These are phyloP conservation scores for Trypanosoma lewisi DNA, from an alignment of 208 protist genomes.

Conservation along the genomic window DNA sequence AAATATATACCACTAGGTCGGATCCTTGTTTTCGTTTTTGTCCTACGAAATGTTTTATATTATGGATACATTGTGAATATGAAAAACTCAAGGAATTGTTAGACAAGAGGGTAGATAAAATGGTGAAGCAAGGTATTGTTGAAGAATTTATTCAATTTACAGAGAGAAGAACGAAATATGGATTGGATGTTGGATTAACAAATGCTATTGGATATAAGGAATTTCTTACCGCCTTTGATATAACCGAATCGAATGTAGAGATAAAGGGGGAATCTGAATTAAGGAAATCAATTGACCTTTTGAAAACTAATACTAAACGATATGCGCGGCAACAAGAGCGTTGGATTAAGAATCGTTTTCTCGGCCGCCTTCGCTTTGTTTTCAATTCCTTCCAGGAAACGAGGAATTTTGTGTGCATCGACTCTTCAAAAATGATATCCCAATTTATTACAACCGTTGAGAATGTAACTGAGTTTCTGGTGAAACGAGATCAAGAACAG, in stretches of 20 bases:
- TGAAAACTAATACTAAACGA: slow-evolving; percentile 71
- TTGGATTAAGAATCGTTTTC: slow-evolving; percentile 80
- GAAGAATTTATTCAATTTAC: slow-evolving; percentile 51
- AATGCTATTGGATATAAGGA: slow-evolving; percentile 85
- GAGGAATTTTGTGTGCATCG: slow-evolving; percentile 38
- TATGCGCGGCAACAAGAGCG: slow-evolving; percentile 79
- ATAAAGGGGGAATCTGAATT: slow-evolving; percentile 21
- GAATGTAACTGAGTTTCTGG: slow-evolving; percentile 9
- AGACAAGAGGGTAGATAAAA: slow-evolving; percentile 70
- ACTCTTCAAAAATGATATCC: slow-evolving; percentile 14
- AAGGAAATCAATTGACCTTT: slow-evolving; percentile 36
- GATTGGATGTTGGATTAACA: slow-evolving; percentile 52
- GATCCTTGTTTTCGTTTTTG: slow-evolving; percentile 41
- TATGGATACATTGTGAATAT: slow-evolving; percentile 56
- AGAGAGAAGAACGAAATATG: slow-evolving; percentile 25
- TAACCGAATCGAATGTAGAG: not conserved
- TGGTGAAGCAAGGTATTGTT: slow-evolving; percentile 72
- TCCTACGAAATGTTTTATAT: slow-evolving; percentile 39
- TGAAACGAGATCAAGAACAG: not conserved
- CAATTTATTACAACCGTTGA: slow-evolving; percentile 21
- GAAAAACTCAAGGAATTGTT: slow-evolving; percentile 42
- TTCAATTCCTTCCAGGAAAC: slow-evolving; percentile 13
- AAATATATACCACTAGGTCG: slow-evolving; percentile 31
- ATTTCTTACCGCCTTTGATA: slow-evolving; percentile 35
- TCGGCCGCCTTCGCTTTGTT: slow-evolving; percentile 28